Percentiles rank a stretch among this genome's conserved stretches.
Conservation (phyloP, 495 filamentous ascomycete genomes). For the Penicillium mononematosum region DNA sequence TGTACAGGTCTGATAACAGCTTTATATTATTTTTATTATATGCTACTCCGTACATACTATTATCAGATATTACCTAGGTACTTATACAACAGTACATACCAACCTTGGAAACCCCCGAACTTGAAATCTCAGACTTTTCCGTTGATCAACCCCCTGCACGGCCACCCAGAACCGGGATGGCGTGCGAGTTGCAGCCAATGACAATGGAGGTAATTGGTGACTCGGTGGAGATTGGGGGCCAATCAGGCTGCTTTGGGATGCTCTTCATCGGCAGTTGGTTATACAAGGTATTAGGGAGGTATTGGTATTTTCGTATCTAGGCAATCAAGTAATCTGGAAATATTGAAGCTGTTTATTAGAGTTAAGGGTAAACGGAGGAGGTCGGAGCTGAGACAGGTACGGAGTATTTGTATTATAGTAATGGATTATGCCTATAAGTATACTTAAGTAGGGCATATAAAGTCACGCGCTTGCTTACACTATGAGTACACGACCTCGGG, state of each 20-base stretch:
- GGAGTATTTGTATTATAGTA: neutral
- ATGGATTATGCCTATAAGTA: too few relatives aligned
- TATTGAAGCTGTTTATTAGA: slow-evolving; percentile 5
- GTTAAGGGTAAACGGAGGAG: slow-evolving; percentile 15
- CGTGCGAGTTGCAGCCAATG: slow-evolving; percentile 15
- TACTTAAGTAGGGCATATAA: neutral
- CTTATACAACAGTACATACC: neutral
- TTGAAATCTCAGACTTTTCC: slow-evolving; percentile 8
- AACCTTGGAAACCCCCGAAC: neutral
- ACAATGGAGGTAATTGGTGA: slow-evolving; percentile 16
- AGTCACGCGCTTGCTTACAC: neutral
- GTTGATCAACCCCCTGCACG: slow-evolving; percentile 22
- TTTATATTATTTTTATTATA: neutral
- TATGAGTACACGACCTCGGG: too few relatives aligned
- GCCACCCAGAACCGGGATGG: slow-evolving; percentile 26
- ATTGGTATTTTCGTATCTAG: neutral
- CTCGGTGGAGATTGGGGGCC: slow-evolving; percentile 1
- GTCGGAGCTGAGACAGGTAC: slow-evolving; percentile 1
- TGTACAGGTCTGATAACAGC: neutral
- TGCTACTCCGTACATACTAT: neutral
- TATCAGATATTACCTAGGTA: neutral
- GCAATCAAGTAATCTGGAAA: too few relatives aligned
- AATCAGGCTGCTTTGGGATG: slow-evolving; percentile 32
- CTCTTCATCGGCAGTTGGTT: slow-evolving; percentile 28
- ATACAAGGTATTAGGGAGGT: slow-evolving; percentile 18